A percentile compares a stretch with the other conserved stretches of the same genome.
Conservation (phyloP, 352 stramenopile species). For the Phytophthora palmivora region DNA sequence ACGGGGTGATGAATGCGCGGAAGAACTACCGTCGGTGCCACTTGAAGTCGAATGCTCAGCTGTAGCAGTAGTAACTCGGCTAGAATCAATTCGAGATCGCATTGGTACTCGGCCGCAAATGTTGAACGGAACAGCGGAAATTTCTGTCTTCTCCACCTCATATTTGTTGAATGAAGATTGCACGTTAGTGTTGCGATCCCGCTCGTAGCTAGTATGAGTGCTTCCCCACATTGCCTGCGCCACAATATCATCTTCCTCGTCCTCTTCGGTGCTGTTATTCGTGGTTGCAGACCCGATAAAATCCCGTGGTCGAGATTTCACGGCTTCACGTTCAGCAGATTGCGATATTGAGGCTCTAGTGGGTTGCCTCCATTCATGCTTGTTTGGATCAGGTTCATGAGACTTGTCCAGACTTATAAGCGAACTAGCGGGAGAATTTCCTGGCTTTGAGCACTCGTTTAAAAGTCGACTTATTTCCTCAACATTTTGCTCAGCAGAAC, state of each 20-base stretch:
- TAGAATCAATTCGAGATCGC: conserved; percentile 15
- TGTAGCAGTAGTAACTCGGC: not conserved
- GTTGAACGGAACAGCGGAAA: conserved; percentile 17
- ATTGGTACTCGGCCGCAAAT: conserved; percentile 52
- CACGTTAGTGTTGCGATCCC: not conserved
- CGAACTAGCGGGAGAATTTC: not conserved
- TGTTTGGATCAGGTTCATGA: not conserved
- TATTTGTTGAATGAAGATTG: not conserved
- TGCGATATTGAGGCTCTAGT: not conserved
- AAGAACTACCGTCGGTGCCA: not conserved
- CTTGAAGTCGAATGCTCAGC: conserved; percentile 8
- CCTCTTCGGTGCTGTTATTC: not conserved
- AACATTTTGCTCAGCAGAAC: not conserved
- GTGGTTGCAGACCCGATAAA: not conserved
- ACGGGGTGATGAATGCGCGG: not conserved
- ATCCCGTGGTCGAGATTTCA: not conserved
- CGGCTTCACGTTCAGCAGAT: not conserved
- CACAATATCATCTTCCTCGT: conserved; percentile 13
- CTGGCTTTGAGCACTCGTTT: not conserved
- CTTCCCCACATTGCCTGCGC: conserved; percentile 20
- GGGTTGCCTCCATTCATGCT: not conserved
- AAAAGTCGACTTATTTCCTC: not conserved
- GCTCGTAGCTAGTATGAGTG: conserved; percentile 25
- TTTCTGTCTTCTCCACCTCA: not conserved
- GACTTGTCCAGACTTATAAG: not conserved